A percentile compares a stretch with the other conserved stretches of the same genome.
Evolutionary conservation across 148 eudicot species (phyloP).

Genomic region (Tetragonia tetragonoides): DNA sequence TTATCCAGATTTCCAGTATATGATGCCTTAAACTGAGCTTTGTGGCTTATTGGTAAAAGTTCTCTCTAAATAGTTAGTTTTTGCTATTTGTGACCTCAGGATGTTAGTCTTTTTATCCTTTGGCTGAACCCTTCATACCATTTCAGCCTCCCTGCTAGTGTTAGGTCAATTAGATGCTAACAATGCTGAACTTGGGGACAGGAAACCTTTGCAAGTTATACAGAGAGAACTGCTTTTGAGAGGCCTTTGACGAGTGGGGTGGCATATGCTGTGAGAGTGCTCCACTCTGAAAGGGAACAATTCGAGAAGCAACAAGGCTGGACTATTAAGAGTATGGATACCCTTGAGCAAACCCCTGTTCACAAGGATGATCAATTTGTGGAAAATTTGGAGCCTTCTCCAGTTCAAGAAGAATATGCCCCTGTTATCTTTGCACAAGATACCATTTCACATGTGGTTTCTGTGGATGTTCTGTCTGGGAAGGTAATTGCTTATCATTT

Average conservation of each 20-base stretch:
- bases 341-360: constrained; percentile 59
- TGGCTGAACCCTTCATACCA: background rate
- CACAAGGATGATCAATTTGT: constrained; percentile 64
- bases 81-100: background rate
- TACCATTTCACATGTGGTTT: constrained; percentile 76
- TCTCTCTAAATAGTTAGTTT: background rate
- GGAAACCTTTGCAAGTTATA: constrained; percentile 80
- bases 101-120: background rate
- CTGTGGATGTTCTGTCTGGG: constrained; percentile 85
- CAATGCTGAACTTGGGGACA: constrained; percentile 35
- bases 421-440: constrained; percentile 99
- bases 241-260: constrained; percentile 96
- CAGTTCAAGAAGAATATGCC: constrained; percentile 86
- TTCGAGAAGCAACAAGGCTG: constrained; percentile 91
- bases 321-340: constrained; percentile 82
- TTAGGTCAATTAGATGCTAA: constrained; percentile 20
- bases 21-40: constrained; percentile 3
- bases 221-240: constrained; percentile 92
- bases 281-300: constrained; percentile 78
- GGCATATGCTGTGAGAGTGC: constrained; percentile 97
- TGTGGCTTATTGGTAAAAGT: background rate
- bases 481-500: constrained; percentile 41
- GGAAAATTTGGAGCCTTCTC: constrained; percentile 66
- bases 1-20: background rate
- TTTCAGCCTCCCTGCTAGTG: background rate